phyloP scores from a whole-genome alignment of 116 monocot species.

The Posidonia oceanica region DNA sequence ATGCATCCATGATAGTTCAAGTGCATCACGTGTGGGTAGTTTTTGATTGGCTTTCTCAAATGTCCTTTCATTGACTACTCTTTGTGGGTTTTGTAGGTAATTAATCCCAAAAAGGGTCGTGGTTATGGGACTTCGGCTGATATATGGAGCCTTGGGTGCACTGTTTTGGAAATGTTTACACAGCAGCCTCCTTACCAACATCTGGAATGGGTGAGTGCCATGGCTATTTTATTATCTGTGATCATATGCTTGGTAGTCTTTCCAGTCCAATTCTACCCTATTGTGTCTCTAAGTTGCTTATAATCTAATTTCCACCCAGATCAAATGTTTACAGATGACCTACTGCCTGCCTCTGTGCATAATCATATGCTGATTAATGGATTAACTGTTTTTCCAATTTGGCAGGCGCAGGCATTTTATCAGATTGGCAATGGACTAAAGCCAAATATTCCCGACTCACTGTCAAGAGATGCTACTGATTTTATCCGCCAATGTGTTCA shows the following conservation, averaged over 20 bases:
- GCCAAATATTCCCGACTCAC: slow-evolving; percentile 46
- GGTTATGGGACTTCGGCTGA: slow-evolving; percentile 65
- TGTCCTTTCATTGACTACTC: not conserved
- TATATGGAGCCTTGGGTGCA: slow-evolving; percentile 91
- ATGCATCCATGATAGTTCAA: too few species aligned
- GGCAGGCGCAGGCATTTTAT: slow-evolving; percentile 57
- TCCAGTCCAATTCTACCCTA: too few species aligned
- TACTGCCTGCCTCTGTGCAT: too few species aligned
- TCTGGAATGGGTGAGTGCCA: slow-evolving; percentile 43
- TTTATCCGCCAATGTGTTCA: slow-evolving; percentile 65
- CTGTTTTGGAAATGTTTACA: slow-evolving; percentile 74
- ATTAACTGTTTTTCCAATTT: not conserved
- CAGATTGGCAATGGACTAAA: slow-evolving; percentile 53
- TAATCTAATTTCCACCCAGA: too few species aligned
- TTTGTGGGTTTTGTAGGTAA: slow-evolving; percentile 29
- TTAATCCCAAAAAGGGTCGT: slow-evolving; percentile 30
- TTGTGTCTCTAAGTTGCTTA: too few species aligned
- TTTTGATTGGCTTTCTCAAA: too few species aligned
- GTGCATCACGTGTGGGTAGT: too few species aligned
- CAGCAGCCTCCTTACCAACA: slow-evolving; percentile 50
- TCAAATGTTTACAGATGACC: too few species aligned
- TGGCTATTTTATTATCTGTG: not conserved
- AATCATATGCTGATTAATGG: not conserved
- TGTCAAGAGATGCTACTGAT: slow-evolving; percentile 67
- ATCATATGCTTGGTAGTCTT: too few species aligned